Percentiles rank a stretch among this genome's conserved stretches.
Conservation (phyloP, 176 grass and related monocot genomes). For the Eleusine indica region DNA sequence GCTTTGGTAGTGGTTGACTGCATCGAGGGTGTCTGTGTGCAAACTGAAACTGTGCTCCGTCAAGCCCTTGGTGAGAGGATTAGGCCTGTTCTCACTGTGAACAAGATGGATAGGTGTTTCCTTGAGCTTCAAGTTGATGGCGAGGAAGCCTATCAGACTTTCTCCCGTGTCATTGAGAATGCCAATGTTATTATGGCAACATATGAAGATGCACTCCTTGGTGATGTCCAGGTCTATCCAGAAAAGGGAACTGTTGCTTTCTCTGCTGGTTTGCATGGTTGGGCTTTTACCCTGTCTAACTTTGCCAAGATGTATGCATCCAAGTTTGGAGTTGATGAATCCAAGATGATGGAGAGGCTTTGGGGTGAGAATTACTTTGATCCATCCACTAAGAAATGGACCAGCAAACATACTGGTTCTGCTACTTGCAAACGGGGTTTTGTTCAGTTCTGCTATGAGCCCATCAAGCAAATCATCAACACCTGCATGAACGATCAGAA, state of each 20-base stretch:
- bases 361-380: conserved; percentile 95
- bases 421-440: conserved; percentile 81
- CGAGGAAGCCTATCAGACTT: conserved; percentile 72
- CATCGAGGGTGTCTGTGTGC: conserved; percentile 82
- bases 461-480: conserved; percentile 82
- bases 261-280: conserved; percentile 72
- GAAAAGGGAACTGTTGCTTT: conserved; percentile 85
- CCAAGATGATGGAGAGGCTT: conserved; percentile 90
- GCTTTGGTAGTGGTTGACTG: conserved; percentile 78
- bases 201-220: conserved; percentile 72
- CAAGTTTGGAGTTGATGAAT: conserved; percentile 83
- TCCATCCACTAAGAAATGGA: conserved; percentile 83
- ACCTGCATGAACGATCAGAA: conserved; percentile 89
- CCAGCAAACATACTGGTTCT: conserved; percentile 60
- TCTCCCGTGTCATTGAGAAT: conserved; percentile 69
- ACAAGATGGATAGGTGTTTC: conserved; percentile 87
- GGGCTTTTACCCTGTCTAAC: conserved; percentile 77
- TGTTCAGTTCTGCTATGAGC: conserved; percentile 85
- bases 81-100: conserved; percentile 75
- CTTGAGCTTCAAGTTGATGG: conserved; percentile 83
- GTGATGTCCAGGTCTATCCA: conserved; percentile 87
- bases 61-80: conserved; percentile 88
- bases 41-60: conserved; percentile 74
- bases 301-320: conserved; percentile 90
- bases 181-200: conserved; percentile 89